Base-by-base conservation (phyloP, 306 rosid species). In the Canavalia ensiformis region DNA sequence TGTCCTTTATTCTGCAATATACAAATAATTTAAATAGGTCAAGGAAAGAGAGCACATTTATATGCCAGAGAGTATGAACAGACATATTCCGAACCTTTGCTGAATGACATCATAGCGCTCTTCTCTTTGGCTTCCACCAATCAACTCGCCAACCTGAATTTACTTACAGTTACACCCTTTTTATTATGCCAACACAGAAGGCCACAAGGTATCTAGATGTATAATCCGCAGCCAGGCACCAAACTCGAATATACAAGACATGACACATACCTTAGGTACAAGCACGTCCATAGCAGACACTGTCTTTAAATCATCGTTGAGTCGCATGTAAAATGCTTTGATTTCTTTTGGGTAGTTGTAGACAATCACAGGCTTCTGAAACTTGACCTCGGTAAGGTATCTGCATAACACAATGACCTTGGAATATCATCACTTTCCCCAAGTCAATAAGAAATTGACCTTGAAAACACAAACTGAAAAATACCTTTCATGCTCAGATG, bases 261-360 rank as follows among this genome's bases (percentile, higher is more conserved):
- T 28, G 25, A 18, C 25, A 18, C 25, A 47, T 73, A 96, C 98
- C 98, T 93, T 96, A 25, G 99, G 99, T 39, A 93, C 98, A 74
- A 96, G 94, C 44, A 96, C 99, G 88, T 96, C 99, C 98, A 96
- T 96, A n/a, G 97, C 99, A 78, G 99, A 97, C 78, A 96, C 98
- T 1, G 97, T 96, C 83, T 93, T 90, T 6, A 30, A 75, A 78
- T 96, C 97, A 60, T 96, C 98, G 70, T 96, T 96, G 86, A 96
- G 90, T 33, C 94, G 92, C 98, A 93, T 96, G 90, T 96, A 96
- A 83, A 96, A 96, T 70, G 99, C 98, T 86, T 96, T 96, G 85
- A 96, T 96, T 5, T 85, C 97, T 79, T 96, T 96, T 18, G 98
- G 98, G 79, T 93, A 96, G 76, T 96, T 93, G 60, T 89, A 96